Evolutionary conservation across 495 filamentous ascomycete genomes (phyloP).

Genomic region (Talaromyces thailandensis): DNA sequence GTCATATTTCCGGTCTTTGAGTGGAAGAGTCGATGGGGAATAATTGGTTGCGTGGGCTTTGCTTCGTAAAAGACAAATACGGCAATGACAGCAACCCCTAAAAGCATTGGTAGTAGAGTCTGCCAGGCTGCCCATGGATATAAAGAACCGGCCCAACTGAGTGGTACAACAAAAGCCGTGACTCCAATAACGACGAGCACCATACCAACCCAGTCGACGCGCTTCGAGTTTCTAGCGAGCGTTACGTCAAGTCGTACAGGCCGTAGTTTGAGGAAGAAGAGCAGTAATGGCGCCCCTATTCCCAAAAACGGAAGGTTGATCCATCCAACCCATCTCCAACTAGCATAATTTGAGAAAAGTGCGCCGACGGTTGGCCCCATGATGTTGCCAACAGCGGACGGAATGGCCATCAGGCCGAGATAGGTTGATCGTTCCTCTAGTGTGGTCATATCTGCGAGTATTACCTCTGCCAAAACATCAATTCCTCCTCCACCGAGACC

Average conservation of each 20-base stretch:
- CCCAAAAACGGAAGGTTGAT: slow-evolving; percentile 20
- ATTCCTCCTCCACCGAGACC: slow-evolving; percentile 68
- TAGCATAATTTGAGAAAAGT: slow-evolving; percentile 23
- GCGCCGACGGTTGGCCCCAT: slow-evolving; percentile 31
- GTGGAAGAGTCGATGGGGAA: slow-evolving; percentile 26
- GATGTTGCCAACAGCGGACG: slow-evolving; percentile 16
- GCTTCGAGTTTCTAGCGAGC: slow-evolving; percentile 19
- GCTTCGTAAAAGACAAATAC: slow-evolving; percentile 40
- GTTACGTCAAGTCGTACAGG: slow-evolving; percentile 24
- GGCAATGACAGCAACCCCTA: slow-evolving; percentile 38
- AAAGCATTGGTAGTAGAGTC: slow-evolving; percentile 39
- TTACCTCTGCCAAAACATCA: slow-evolving; percentile 51
- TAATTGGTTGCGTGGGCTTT: not conserved
- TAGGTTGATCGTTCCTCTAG: slow-evolving; percentile 18
- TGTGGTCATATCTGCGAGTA: slow-evolving; percentile 57
- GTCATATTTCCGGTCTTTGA: slow-evolving; percentile 18
- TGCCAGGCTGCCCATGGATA: slow-evolving; percentile 31
- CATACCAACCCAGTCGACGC: slow-evolving; percentile 30
- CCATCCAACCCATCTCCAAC: slow-evolving; percentile 26
- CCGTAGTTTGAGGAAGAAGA: slow-evolving; percentile 13
- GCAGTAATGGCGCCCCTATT: slow-evolving; percentile 17
- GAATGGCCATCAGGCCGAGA: not conserved
- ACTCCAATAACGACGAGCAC: slow-evolving; percentile 21
- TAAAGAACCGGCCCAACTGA: slow-evolving; percentile 26
- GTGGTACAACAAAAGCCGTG: slow-evolving; percentile 21